Percentiles rank a stretch among this genome's conserved stretches.
phyloP scores from a whole-genome alignment of 495 filamentous ascomycete species.

The Neurospora sp. region DNA sequence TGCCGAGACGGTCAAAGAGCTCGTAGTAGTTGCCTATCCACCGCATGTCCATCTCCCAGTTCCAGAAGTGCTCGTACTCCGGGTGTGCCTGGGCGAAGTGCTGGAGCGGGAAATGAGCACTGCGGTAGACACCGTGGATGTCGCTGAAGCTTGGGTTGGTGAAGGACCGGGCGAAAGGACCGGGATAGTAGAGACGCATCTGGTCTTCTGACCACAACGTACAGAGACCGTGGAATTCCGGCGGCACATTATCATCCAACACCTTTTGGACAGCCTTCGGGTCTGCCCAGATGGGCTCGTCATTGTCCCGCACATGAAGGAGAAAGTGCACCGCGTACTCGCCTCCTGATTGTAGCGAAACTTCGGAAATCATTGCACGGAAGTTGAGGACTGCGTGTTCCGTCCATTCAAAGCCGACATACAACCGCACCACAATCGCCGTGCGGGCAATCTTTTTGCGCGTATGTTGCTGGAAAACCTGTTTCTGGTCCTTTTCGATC shows the following conservation, averaged over 20 bases:
- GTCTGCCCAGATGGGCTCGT: constrained; percentile 54
- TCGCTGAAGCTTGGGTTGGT: constrained; percentile 50
- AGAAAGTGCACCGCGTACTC: constrained; percentile 78
- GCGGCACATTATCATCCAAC: constrained; percentile 65
- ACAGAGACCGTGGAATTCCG: constrained; percentile 78
- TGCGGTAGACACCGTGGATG: constrained; percentile 84
- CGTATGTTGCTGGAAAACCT: constrained; percentile 5
- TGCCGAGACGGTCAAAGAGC: constrained; percentile 62
- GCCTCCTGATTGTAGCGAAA: constrained; percentile 60
- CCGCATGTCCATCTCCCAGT: constrained; percentile 96
- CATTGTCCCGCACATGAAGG: constrained; percentile 62
- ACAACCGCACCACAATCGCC: constrained; percentile 63
- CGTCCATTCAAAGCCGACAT: constrained; percentile 60
- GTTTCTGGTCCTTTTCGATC: background rate
- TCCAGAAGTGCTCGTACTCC: constrained; percentile 92
- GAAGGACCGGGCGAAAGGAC: constrained; percentile 54
- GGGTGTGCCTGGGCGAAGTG: constrained; percentile 83
- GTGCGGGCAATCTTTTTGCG: constrained; percentile 44
- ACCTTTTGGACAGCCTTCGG: constrained; percentile 40
- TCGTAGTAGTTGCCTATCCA: constrained; percentile 93
- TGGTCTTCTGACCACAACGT: constrained; percentile 90
- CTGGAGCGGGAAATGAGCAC: constrained; percentile 82
- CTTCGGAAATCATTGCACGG: constrained; percentile 69
- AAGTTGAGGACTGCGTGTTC: constrained; percentile 60
- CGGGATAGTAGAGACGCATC: constrained; percentile 79